Conservation (phyloP, 2,329 filamentous ascomycete genomes). For the Colletotrichum tanaceti region DNA sequence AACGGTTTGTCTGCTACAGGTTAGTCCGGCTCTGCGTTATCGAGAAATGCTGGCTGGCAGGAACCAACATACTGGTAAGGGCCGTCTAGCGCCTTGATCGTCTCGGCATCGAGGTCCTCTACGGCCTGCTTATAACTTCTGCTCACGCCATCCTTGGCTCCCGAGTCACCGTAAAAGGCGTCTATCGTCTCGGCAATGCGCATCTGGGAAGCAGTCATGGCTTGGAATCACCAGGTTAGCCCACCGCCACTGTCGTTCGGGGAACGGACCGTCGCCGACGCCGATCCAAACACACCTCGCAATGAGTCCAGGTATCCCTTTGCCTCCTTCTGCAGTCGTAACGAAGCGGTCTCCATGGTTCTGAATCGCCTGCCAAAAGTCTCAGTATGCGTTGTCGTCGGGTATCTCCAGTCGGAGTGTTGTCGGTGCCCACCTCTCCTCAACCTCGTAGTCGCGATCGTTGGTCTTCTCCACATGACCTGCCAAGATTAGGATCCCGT, state of each 20-base stretch:
- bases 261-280: not conserved
- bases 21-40: conserved; percentile 40
- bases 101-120: conserved; percentile 96
- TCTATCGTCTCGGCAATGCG: conserved; percentile 99
- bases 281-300: conserved; percentile 68
- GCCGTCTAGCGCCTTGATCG: conserved; percentile 96
- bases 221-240: conserved; percentile 55
- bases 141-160: conserved; percentile 93
- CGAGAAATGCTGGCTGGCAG: no score
- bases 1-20: conserved; percentile 78
- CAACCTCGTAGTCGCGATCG: conserved; percentile 98
- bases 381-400: conserved; percentile 39
- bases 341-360: conserved; percentile 95
- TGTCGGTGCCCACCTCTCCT: conserved; percentile 74
- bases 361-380: conserved; percentile 79
- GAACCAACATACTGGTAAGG: conserved; percentile 76
- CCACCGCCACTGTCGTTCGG: conserved; percentile 35
- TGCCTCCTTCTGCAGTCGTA: conserved; percentile 94
- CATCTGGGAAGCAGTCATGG: conserved; percentile 99
- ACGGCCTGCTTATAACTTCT: conserved; percentile 98
- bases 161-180: conserved; percentile 97
- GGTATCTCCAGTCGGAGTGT: no score
- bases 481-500: conserved; percentile 46
- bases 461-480: conserved; percentile 98
- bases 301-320: conserved; percentile 98